Evolutionary conservation across 2,329 filamentous ascomycete species (phyloP).

Genomic region (Sclerotinia minor): DNA sequence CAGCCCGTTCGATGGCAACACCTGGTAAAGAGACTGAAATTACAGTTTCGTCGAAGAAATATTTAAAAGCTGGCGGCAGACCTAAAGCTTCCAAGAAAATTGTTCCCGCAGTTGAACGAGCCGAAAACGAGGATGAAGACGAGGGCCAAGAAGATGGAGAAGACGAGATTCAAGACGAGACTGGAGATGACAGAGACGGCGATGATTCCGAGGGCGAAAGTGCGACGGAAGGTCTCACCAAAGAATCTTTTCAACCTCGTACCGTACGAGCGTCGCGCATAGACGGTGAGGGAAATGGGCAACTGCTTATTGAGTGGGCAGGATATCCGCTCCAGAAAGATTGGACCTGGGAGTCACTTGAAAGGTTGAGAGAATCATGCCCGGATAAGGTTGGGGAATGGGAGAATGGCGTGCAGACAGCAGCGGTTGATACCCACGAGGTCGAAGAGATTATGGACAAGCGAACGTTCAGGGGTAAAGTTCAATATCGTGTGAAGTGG

Average conservation of each 20-base stretch:
- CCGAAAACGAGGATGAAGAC: not conserved
- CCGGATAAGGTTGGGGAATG: not conserved
- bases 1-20: not conserved
- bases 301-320: slow-evolving; percentile 5
- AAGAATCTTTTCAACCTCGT: not conserved
- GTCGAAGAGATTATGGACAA: not conserved
- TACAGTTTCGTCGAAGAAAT: not conserved
- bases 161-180: not conserved
- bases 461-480: not conserved
- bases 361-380: not conserved
- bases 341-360: slow-evolving; percentile 6
- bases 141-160: not conserved
- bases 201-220: not conserved
- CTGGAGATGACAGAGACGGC: not conserved
- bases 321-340: not conserved
- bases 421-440: not conserved
- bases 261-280: not conserved
- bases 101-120: not conserved
- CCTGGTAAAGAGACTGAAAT: not conserved
- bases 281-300: not conserved
- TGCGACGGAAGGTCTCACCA: not conserved
- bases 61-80: not conserved
- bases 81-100: not conserved
- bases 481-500: slow-evolving; percentile 9
- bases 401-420: not conserved